phyloP scores from a whole-genome alignment of 2,329 filamentous ascomycete genomes.

The Stagonosporopsis tanaceti region DNA sequence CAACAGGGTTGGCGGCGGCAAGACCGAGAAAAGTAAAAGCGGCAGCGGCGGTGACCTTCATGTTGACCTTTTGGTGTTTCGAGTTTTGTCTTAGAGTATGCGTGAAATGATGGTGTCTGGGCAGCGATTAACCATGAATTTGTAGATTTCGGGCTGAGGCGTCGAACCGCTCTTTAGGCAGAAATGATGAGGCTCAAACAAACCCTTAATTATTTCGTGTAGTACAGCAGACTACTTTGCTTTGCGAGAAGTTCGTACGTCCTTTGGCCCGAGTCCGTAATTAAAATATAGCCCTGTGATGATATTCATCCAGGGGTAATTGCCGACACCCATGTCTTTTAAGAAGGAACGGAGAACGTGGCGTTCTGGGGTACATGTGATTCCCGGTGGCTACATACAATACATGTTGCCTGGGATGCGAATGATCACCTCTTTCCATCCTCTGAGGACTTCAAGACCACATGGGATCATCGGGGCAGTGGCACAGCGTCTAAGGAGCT shows the following conservation, averaged over 20 bases:
- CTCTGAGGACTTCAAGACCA: background rate
- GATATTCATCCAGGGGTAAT: constrained; percentile 36
- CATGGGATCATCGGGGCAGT: constrained; percentile 18
- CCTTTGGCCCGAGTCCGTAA: constrained; percentile 48
- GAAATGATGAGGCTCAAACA: constrained; percentile 32
- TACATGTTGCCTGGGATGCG: constrained; percentile 26
- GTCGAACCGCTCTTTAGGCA: constrained; percentile 41
- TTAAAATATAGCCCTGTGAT: constrained; percentile 39
- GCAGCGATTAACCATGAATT: constrained; percentile 31
- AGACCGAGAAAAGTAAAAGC: constrained; percentile 40
- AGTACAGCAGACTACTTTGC: constrained; percentile 28
- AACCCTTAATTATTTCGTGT: constrained; percentile 34
- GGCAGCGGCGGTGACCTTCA: constrained; percentile 46
- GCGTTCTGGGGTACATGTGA: constrained; percentile 45
- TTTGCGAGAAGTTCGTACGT: constrained; percentile 24
- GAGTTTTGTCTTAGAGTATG: constrained; percentile 12
- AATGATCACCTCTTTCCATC: background rate
- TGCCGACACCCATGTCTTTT: constrained; percentile 28
- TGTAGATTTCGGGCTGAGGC: constrained; percentile 3
- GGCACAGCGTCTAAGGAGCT: constrained; percentile 20
- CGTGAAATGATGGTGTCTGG: constrained; percentile 19
- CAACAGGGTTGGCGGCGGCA: constrained; percentile 47
- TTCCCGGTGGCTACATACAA: constrained; percentile 29
- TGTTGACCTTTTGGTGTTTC: constrained; percentile 24
- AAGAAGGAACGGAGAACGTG: constrained; percentile 32